A percentile compares a stretch with the other conserved stretches of the same genome.
phyloP scores from a whole-genome alignment of 805 yeast species.

The Sugiyamaella marilandica region DNA sequence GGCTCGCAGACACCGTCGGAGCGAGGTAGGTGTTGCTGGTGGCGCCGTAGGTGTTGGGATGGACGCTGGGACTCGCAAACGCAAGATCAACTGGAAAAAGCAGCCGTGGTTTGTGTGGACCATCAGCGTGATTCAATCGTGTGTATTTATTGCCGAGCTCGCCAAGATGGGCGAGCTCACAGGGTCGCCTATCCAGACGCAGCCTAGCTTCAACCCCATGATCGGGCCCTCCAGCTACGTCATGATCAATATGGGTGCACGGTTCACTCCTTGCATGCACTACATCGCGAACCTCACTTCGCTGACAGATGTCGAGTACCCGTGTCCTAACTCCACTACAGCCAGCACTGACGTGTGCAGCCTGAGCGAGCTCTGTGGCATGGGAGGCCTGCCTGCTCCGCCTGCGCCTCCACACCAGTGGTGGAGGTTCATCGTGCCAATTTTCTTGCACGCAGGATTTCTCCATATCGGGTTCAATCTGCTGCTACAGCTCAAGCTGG shows the following conservation, averaged over 20 bases:
- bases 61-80: neutral
- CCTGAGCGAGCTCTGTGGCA: constrained; percentile 56
- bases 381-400: constrained; percentile 41
- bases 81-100: constrained; percentile 19
- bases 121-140: constrained; percentile 36
- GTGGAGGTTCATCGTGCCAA: constrained; percentile 66
- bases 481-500: constrained; percentile 56
- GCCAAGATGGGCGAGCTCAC: constrained; percentile 53
- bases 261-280: constrained; percentile 70
- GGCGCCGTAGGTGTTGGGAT: neutral
- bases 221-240: constrained; percentile 67
- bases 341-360: constrained; percentile 51
- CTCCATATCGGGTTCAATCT: constrained; percentile 62
- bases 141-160: constrained; percentile 59
- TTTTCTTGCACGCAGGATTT: constrained; percentile 70
- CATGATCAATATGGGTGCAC: constrained; percentile 63
- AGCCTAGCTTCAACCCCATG: constrained; percentile 76
- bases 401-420: constrained; percentile 53
- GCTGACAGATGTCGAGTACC: constrained; percentile 44
- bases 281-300: constrained; percentile 46
- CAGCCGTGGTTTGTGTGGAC: constrained; percentile 31
- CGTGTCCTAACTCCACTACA: constrained; percentile 66
- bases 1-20: neutral
- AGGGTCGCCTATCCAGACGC: constrained; percentile 59
- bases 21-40: neutral